Evolutionary conservation across 257 asterid species (phyloP).

Genomic region (Nicotiana sylvestris): DNA sequence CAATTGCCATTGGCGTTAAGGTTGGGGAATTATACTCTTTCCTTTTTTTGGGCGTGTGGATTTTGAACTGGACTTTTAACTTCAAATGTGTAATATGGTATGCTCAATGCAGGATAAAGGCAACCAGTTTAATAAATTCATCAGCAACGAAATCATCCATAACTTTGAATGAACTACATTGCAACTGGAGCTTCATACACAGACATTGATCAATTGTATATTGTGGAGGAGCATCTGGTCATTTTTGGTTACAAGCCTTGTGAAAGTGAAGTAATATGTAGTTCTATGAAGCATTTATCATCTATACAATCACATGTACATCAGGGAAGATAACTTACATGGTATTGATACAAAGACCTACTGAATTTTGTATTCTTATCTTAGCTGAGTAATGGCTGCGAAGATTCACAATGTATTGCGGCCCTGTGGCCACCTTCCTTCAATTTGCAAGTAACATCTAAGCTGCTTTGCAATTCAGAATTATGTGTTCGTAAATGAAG

Average conservation of each 20-base stretch:
- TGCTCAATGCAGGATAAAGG: constrained; percentile 50
- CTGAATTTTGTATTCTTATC: neutral
- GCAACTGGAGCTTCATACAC: neutral
- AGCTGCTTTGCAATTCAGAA: neutral
- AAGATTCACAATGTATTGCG: neutral
- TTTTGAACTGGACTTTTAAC: neutral
- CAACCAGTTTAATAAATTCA: constrained; percentile 42
- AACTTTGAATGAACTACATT: constrained; percentile 4
- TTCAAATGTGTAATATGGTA: constrained; percentile 6
- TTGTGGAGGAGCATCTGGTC: neutral
- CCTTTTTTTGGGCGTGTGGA: neutral
- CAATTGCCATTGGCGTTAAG: constrained; percentile 83
- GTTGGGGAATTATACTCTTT: constrained; percentile 21
- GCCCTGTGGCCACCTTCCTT: neutral
- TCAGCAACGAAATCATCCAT: constrained; percentile 11
- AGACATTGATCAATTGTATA: neutral
- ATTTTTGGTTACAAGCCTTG: neutral
- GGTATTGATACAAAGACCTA: neutral
- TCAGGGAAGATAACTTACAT: neutral
- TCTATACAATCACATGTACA: constrained; percentile 5
- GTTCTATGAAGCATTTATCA: neutral
- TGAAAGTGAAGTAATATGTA: neutral
- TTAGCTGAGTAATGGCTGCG: neutral
- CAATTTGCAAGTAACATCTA: neutral
- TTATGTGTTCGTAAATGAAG: neutral